Conservation (phyloP, 2,329 filamentous ascomycete genomes). For the Colletotrichum liaoningense region DNA sequence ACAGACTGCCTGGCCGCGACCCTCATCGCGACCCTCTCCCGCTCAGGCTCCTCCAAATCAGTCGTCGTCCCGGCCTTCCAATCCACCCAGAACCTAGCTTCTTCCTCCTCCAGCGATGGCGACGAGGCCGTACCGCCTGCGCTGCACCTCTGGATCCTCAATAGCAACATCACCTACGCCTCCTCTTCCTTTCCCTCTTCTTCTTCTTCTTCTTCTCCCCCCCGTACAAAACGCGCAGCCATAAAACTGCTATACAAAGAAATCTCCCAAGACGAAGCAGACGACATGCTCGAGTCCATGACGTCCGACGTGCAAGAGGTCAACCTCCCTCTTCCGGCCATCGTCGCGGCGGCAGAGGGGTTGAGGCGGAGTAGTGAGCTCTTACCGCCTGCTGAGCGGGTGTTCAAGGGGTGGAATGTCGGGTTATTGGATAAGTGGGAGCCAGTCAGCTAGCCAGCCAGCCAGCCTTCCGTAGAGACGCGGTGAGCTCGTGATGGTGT, state of each 20-base stretch:
- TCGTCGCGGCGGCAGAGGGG: conserved; percentile 54
- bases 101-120: neutral
- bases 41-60: conserved; percentile 69
- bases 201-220: conserved; percentile 4
- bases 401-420: conserved; percentile 75
- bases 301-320: conserved; percentile 70
- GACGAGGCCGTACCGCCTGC: conserved; percentile 21
- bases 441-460: neutral
- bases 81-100: neutral
- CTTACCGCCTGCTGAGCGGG: conserved; percentile 66
- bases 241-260: conserved; percentile 66
- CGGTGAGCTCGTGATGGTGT: no score
- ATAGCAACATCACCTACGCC: conserved; percentile 64
- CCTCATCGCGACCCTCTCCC: conserved; percentile 63
- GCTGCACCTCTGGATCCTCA: conserved; percentile 67
- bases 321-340: conserved; percentile 62
- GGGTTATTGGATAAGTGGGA: conserved; percentile 70
- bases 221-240: conserved; percentile 47
- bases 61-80: conserved; percentile 56
- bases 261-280: conserved; percentile 55
- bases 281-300: conserved; percentile 61
- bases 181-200: conserved; percentile 45
- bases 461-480: neutral
- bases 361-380: conserved; percentile 61
- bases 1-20: conserved; percentile 65